These are phyloP conservation scores for Oidiodendron maius DNA, from an alignment of 495 filamentous ascomycete genomes.

Conservation along the genomic window DNA sequence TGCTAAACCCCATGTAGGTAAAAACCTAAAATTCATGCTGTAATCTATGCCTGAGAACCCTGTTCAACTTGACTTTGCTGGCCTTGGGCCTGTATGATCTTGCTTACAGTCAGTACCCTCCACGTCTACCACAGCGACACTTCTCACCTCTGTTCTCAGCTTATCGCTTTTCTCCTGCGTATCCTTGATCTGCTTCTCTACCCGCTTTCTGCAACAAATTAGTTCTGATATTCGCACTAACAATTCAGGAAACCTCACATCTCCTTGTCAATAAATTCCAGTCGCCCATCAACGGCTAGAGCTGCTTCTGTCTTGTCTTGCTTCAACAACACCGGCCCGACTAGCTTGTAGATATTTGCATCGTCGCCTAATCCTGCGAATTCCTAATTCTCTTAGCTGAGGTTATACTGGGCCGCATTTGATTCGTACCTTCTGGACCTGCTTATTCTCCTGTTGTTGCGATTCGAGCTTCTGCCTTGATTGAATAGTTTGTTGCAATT, in stretches of 20 bases:
- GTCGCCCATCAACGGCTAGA: constrained; percentile 79
- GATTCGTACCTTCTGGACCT: constrained; percentile 67
- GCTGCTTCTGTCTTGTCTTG: constrained; percentile 85
- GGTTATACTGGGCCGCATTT: too few relatives aligned
- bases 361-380: constrained; percentile 71
- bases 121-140: not conserved
- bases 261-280: constrained; percentile 91
- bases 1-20: too few relatives aligned
- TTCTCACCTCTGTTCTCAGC: constrained; percentile 61
- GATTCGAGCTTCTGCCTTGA: constrained; percentile 92
- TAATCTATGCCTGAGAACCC: constrained; percentile 2
- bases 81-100: constrained; percentile 25
- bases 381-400: constrained; percentile 49
- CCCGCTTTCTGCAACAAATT: constrained; percentile 55
- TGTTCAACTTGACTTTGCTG: constrained; percentile 13
- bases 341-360: constrained; percentile 89
- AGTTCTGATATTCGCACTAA: constrained; percentile 1
- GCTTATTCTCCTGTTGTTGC: constrained; percentile 86
- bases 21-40: not conserved
- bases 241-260: constrained; percentile 57
- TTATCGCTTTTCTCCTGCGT: constrained; percentile 76
- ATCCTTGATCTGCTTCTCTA: constrained; percentile 75
- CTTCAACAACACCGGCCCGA: constrained; percentile 89
- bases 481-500: constrained; percentile 67
- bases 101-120: not conserved